Evolutionary conservation across 2,329 filamentous ascomycete genomes (phyloP).

Genomic region (Thielaviopsis punctulata): DNA sequence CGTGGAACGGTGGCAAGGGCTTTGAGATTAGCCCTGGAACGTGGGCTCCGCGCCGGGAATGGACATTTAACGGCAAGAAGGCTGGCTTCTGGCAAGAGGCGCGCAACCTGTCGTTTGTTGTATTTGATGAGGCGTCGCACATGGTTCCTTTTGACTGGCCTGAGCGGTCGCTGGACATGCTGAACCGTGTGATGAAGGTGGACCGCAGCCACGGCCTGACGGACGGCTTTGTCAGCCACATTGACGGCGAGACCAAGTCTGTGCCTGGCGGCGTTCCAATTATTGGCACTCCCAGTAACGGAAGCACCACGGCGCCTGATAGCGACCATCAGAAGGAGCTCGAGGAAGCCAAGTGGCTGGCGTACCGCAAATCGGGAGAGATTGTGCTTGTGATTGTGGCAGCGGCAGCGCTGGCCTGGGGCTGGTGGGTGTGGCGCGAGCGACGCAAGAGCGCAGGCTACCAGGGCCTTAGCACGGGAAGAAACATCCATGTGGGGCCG

Average conservation of each 20-base stretch:
- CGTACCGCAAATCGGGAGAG: constrained; percentile 77
- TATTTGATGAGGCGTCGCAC: constrained; percentile 90
- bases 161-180: constrained; percentile 79
- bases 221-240: constrained; percentile 40
- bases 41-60: constrained; percentile 81
- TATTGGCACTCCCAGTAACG: constrained; percentile 37
- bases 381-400: constrained; percentile 68
- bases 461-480: constrained; percentile 26
- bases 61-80: constrained; percentile 77
- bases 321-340: constrained; percentile 52
- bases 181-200: constrained; percentile 88
- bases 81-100: constrained; percentile 91
- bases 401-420: constrained; percentile 56
- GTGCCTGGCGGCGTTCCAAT: not conserved
- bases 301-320: constrained; percentile 36
- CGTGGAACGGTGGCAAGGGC: constrained; percentile 81
- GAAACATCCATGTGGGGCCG: constrained; percentile 17
- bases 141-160: constrained; percentile 97
- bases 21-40: constrained; percentile 78
- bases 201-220: constrained; percentile 77
- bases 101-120: constrained; percentile 84
- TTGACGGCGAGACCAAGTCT: constrained; percentile 67
- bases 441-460: constrained; percentile 40
- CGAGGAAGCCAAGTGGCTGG: constrained; percentile 73
- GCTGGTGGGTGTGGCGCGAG: constrained; percentile 50